phyloP scores from a whole-genome alignment of 2,329 filamentous ascomycete species.

The Clonostachys byssicola region DNA sequence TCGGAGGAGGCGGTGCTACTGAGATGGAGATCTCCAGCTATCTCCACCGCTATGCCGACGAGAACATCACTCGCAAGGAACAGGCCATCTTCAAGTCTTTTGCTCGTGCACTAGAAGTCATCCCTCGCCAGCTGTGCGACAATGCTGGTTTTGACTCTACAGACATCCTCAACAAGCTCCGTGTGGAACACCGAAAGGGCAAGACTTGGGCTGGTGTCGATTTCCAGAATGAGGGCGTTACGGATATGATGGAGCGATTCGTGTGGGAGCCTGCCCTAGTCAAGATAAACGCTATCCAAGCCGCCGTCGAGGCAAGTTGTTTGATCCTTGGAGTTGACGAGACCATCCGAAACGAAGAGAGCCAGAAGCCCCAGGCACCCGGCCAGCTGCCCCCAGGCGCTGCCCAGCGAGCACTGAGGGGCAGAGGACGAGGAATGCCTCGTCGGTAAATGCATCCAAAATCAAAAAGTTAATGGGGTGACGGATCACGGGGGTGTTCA shows the following conservation, averaged over 20 bases:
- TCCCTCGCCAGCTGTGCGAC: conserved; percentile 95
- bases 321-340: conserved; percentile 95
- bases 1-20: conserved; percentile 87
- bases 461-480: neutral
- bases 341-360: conserved; percentile 98
- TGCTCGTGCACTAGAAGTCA: conserved; percentile 93
- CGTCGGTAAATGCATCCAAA: conserved; percentile 52
- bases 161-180: conserved; percentile 92
- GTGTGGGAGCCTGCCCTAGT: conserved; percentile 97
- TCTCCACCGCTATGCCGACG: conserved; percentile 88
- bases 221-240: conserved; percentile 85
- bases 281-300: conserved; percentile 96
- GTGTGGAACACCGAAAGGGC: conserved; percentile 93
- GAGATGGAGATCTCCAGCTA: conserved; percentile 98
- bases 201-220: conserved; percentile 95
- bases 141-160: conserved; percentile 98
- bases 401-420: conserved; percentile 82
- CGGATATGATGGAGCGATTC: conserved; percentile 92
- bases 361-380: conserved; percentile 76
- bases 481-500: no score
- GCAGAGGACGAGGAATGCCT: conserved; percentile 85
- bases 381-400: conserved; percentile 73
- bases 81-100: conserved; percentile 97
- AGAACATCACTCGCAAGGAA: conserved; percentile 90
- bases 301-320: conserved; percentile 91